These are phyloP conservation scores for Arachis monticola DNA, from an alignment of 331 rosid genomes.

Conservation along the genomic window DNA sequence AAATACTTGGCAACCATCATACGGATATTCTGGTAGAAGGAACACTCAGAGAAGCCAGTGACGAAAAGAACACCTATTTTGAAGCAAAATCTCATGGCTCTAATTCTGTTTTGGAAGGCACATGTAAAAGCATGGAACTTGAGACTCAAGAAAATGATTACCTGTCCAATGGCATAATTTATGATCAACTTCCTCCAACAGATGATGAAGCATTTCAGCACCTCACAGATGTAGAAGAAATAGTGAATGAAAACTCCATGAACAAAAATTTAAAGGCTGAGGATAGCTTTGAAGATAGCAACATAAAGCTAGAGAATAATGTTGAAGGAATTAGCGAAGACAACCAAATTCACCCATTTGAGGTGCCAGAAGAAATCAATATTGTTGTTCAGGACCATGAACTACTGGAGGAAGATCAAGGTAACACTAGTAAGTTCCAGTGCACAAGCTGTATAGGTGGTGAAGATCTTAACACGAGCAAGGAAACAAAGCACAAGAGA, in stretches of 20 bases:
- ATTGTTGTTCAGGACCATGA: slow-evolving; percentile 27
- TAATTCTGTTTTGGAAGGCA: slow-evolving; percentile 31
- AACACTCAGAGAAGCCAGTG: slow-evolving; percentile 10
- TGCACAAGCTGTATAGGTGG: slow-evolving; percentile 32
- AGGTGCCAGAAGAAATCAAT: slow-evolving; percentile 31
- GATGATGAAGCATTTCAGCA: slow-evolving; percentile 45
- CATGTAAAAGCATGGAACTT: slow-evolving; percentile 24
- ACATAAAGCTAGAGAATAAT: slow-evolving; percentile 29
- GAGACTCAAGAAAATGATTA: slow-evolving; percentile 42
- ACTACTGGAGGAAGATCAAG: slow-evolving; percentile 42
- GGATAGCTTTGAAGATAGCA: slow-evolving; percentile 30
- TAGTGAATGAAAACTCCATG: slow-evolving; percentile 42
- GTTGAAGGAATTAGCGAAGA: slow-evolving; percentile 20
- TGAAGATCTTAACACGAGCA: slow-evolving; percentile 45
- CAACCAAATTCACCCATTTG: slow-evolving; percentile 24
- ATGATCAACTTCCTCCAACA: slow-evolving; percentile 43
- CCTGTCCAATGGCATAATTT: slow-evolving; percentile 27
- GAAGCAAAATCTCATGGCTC: slow-evolving; percentile 42
- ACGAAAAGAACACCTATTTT: slow-evolving; percentile 37
- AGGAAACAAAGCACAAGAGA: slow-evolving; percentile 45
- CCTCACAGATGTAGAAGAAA: slow-evolving; percentile 37
- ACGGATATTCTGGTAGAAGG: slow-evolving; percentile 27
- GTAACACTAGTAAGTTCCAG: slow-evolving; percentile 31
- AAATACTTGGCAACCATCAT: slow-evolving; percentile 32
- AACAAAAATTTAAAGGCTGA: slow-evolving; percentile 22